A percentile compares a stretch with the other conserved stretches of the same genome.
phyloP scores from a whole-genome alignment of 106 monocot species.

The Chionographis japonica region DNA sequence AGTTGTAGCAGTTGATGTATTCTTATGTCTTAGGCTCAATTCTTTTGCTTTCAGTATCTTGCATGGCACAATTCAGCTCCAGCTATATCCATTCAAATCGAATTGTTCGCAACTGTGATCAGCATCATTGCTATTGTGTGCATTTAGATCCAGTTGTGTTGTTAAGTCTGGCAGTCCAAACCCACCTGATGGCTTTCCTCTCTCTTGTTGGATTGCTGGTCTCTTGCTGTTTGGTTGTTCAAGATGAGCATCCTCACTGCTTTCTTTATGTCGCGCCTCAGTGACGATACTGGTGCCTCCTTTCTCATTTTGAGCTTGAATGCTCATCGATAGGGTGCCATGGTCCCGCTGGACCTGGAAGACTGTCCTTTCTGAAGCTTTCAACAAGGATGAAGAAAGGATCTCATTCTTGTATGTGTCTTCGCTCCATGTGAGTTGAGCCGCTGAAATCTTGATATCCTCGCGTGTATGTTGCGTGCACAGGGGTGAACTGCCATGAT shows the following conservation, averaged over 20 bases:
- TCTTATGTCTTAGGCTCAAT: too few relatives aligned
- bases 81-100: conserved; percentile 51
- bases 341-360: neutral
- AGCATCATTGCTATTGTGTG: conserved; percentile 8
- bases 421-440: conserved; percentile 9
- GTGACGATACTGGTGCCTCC: neutral
- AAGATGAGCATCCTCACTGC: neutral
- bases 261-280: conserved; percentile 2
- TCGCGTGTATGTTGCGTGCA: neutral
- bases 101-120: conserved; percentile 23
- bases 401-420: neutral
- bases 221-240: neutral
- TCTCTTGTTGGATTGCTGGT: conserved; percentile 7
- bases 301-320: conserved; percentile 1
- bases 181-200: neutral
- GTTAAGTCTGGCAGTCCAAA: neutral
- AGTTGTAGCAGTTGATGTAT: too few relatives aligned
- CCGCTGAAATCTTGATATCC: neutral
- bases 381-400: conserved; percentile 1
- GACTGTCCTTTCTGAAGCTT: neutral
- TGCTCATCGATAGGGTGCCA: conserved; percentile 1
- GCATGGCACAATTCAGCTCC: conserved; percentile 14
- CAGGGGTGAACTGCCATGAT: neutral
- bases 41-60: too few relatives aligned
- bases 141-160: conserved; percentile 30